A percentile compares a stretch with the other conserved stretches of the same genome.
Conservation (phyloP, 2,329 filamentous ascomycete genomes). For the Ascochyta lentis region DNA sequence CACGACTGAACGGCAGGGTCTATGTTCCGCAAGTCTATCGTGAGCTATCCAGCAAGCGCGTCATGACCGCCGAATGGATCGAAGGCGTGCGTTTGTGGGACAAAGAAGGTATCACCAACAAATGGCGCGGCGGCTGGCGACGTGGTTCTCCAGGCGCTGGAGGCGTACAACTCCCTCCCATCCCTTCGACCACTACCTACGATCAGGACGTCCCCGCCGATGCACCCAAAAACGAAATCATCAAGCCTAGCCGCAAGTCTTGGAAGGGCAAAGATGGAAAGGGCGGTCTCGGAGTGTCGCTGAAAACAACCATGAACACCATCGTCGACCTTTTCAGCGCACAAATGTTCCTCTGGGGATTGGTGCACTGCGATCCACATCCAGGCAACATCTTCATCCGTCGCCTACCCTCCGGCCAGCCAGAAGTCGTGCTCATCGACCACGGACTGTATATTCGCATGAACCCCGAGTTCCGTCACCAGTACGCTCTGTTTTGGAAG, state of each 20-base stretch:
- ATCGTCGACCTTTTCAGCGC: conserved; percentile 97
- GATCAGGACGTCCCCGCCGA: conserved; percentile 40
- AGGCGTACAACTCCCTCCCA: conserved; percentile 65
- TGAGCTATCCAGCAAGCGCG: conserved; percentile 79
- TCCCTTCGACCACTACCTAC: conserved; percentile 44
- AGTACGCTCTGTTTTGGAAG: conserved; percentile 94
- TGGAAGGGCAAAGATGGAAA: conserved; percentile 77
- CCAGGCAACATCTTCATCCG: conserved; percentile 97
- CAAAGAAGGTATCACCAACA: conserved; percentile 76
- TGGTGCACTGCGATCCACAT: conserved; percentile 95
- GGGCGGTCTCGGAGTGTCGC: conserved; percentile 82
- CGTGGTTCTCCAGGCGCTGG: conserved; percentile 79
- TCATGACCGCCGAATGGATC: conserved; percentile 97
- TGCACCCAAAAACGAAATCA: conserved; percentile 57
- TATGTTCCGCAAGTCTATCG: conserved; percentile 87
- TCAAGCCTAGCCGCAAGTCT: conserved; percentile 80
- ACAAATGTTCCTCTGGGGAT: conserved; percentile 97
- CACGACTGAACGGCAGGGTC: conserved; percentile 76
- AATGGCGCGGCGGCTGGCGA: conserved; percentile 80
- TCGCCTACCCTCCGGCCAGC: conserved; percentile 77
- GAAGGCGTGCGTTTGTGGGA: conserved; percentile 94
- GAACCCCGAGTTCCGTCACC: conserved; percentile 78
- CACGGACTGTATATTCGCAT: conserved; percentile 96
- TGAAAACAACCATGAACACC: conserved; percentile 91
- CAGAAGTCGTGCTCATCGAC: conserved; percentile 94